A percentile compares a stretch with the other conserved stretches of the same genome.
phyloP scores from a whole-genome alignment of 371 early-diverging fungal genomes.

The Circinella umbellata region DNA sequence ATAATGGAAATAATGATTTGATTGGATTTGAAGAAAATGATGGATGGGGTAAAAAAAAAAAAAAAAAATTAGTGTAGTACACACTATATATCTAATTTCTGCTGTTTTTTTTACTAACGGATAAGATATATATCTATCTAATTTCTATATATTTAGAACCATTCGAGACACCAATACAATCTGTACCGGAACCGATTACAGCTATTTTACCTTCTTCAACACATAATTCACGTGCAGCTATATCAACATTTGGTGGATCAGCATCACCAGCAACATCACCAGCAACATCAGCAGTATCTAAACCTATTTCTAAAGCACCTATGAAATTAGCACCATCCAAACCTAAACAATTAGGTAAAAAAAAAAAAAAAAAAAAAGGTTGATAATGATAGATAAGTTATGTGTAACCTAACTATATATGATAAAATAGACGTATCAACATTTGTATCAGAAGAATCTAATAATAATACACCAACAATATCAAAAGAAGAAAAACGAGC shows the following conservation, averaged over 20 bases:
- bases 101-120: background rate
- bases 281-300: background rate
- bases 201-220: conserved; percentile 22
- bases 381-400: too few relatives aligned
- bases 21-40: conserved; percentile 40
- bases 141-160: conserved; percentile 21
- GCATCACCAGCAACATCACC: background rate
- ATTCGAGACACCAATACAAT: conserved; percentile 24
- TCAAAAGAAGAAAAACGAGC: conserved; percentile 58
- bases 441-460: too few relatives aligned
- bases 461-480: conserved; percentile 15
- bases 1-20: conserved; percentile 27
- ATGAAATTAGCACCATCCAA: conserved; percentile 49
- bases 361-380: background rate
- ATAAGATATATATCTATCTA: background rate
- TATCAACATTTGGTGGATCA: conserved; percentile 30
- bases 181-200: conserved; percentile 28
- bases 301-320: conserved; percentile 14
- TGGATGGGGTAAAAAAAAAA: conserved; percentile 40
- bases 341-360: conserved; percentile 39
- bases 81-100: background rate
- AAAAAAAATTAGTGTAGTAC: background rate
- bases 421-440: background rate
- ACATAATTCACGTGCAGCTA: conserved; percentile 2
- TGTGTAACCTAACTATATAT: background rate